These are phyloP conservation scores for Strobilomyces dryophilus DNA, from an alignment of 768 basidiomycete genomes.

Conservation along the genomic window DNA sequence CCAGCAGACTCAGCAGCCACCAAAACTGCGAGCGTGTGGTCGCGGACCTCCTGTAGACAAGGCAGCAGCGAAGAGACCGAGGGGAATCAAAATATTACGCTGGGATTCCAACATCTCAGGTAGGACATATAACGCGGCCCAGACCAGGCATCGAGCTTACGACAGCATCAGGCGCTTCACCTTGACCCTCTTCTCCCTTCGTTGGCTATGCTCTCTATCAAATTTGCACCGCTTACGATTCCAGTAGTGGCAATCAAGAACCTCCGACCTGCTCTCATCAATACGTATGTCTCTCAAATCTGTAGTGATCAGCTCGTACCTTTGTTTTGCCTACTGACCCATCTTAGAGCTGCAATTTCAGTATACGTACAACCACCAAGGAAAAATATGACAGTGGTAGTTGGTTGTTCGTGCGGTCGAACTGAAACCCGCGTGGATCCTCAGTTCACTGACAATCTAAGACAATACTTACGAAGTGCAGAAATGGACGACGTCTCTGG, in stretches of 20 bases:
- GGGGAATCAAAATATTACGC: constrained; percentile 14
- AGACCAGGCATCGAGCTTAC: constrained; percentile 4
- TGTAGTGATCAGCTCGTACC: constrained; percentile 42
- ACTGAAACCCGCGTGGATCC: constrained; percentile 29
- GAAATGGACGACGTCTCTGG: constrained; percentile 25
- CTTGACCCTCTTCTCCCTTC: constrained; percentile 26
- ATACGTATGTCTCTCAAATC: neutral
- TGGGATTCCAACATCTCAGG: constrained; percentile 9
- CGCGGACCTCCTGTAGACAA: constrained; percentile 10
- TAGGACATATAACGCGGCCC: constrained; percentile 7
- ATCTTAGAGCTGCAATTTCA: constrained; percentile 92
- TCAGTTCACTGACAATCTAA: neutral
- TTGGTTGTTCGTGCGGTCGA: constrained; percentile 53
- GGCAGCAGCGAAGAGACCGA: constrained; percentile 5
- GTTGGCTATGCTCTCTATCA: constrained; percentile 66
- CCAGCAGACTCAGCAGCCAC: neutral
- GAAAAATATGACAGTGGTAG: constrained; percentile 93
- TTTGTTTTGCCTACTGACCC: constrained; percentile 82
- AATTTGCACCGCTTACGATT: constrained; percentile 74
- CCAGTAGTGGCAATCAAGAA: constrained; percentile 91
- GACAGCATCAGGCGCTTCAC: constrained; percentile 37
- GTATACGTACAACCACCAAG: constrained; percentile 96
- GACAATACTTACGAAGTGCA: constrained; percentile 33
- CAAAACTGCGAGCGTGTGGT: neutral
- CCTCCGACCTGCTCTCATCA: constrained; percentile 58